Evolutionary conservation across 371 early-diverging fungal species (phyloP).

Genomic region (Blakeslea trispora): DNA sequence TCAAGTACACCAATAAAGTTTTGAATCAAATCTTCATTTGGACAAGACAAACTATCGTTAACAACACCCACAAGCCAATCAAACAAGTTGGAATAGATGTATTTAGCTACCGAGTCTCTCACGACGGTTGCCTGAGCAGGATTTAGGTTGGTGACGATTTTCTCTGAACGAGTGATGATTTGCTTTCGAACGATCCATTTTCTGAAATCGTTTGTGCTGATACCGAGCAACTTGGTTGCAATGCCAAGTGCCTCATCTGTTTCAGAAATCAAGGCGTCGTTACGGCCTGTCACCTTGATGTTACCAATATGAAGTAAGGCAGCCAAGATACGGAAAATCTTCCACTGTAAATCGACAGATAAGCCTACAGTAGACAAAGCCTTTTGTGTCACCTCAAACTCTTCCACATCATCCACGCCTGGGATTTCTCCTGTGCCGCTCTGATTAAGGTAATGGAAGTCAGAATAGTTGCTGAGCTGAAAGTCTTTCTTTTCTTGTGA

Average conservation of each 20-base stretch:
- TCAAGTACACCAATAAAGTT: slow-evolving; percentile 95
- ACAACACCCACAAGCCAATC: slow-evolving; percentile 89
- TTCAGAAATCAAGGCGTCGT: slow-evolving; percentile 66
- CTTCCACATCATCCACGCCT: slow-evolving; percentile 89
- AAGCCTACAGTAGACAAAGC: slow-evolving; percentile 88
- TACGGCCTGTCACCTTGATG: slow-evolving; percentile 75
- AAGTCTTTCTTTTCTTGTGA: slow-evolving; percentile 80
- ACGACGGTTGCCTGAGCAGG: slow-evolving; percentile 77
- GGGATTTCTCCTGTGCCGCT: slow-evolving; percentile 79
- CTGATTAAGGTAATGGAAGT: slow-evolving; percentile 87
- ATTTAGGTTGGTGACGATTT: slow-evolving; percentile 79
- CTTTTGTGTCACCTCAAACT: slow-evolving; percentile 86
- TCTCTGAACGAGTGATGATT: slow-evolving; percentile 86
- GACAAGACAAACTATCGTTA: slow-evolving; percentile 74
- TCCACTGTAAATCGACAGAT: slow-evolving; percentile 80
- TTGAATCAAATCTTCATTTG: slow-evolving; percentile 42
- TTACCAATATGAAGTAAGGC: slow-evolving; percentile 93
- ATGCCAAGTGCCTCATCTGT: slow-evolving; percentile 67
- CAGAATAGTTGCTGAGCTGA: slow-evolving; percentile 69
- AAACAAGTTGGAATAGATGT: slow-evolving; percentile 89
- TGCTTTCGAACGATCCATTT: slow-evolving; percentile 93
- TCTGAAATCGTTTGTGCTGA: slow-evolving; percentile 76
- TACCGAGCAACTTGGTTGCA: slow-evolving; percentile 72
- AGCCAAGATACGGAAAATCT: slow-evolving; percentile 87
- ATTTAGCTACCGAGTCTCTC: slow-evolving; percentile 93